Base-by-base conservation (phyloP, 1,284 basidiomycete species). In the Pulveroboletus sp. region DNA sequence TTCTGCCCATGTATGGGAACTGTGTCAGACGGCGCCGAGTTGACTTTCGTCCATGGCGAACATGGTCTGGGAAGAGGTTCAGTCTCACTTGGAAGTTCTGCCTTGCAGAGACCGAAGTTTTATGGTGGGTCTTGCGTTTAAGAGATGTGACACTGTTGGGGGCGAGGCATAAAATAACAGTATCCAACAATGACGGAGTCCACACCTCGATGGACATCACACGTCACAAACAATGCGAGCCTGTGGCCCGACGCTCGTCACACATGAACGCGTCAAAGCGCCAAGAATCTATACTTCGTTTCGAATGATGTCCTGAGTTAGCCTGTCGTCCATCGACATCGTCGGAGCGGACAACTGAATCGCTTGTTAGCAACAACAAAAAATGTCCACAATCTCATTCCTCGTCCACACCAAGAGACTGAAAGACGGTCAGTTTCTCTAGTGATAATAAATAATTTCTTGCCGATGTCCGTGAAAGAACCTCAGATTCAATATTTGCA, bases 401-500 rank as follows among this genome's bases (percentile, higher is more conserved):
- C 25, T 43, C 58, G n/a, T 49, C 54, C 54, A 58, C 39, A 50
- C 26, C 7, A 17, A 14, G 18, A 24, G 9, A 17, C n/a, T 3
- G 18, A 43, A 53, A 17, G 51, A 51, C 48, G 59, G 49, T 47
- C 51, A 15, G 14, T 38, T 40, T 10, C 31, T 26, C 5, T 12
- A 8, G 29, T 7, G 8, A 29, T 54, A n/a, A 67, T 65, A 65
- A 59, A 62, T 40, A 3, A 31, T 39, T 20, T 17, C n/a, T 31
- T 24, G 8, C 20, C 18, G 55, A 42, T 18, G 45, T 49, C 18
- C 17, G 59, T 43, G 40, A 40, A 51, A 24, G 29, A 38, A 22
- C 14, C 48, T 39, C 40, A 29, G 28, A 45, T 58, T 40, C 39
- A 12, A 49, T 10, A 42, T 39, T 46, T 35, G 12, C 20, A 25